These are phyloP conservation scores for Dianthus caryophyllus DNA, from an alignment of 148 eudicot species.

Conservation along the genomic window DNA sequence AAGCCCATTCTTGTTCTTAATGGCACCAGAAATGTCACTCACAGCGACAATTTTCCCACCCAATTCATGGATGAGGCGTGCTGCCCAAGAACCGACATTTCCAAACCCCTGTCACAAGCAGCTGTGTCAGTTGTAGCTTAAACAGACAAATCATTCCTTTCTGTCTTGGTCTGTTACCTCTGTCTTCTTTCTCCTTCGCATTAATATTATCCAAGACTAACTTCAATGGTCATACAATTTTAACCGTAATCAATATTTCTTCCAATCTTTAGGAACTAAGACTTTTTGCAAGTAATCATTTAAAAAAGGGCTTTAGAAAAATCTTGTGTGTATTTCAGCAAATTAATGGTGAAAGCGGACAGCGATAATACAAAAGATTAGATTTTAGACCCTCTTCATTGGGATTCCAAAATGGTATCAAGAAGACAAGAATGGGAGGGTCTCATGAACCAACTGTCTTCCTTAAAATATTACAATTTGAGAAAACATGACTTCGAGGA, in stretches of 20 bases:
- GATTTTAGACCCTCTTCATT: too few relatives aligned
- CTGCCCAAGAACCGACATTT: conserved; percentile 98
- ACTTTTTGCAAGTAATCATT: too few relatives aligned
- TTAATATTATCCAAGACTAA: too few relatives aligned
- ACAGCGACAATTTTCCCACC: conserved; percentile 91
- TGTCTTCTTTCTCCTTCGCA: neutral
- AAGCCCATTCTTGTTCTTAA: conserved; percentile 67
- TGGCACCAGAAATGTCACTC: conserved; percentile 86
- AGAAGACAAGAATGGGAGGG: neutral
- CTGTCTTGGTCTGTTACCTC: neutral
- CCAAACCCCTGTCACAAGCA: conserved; percentile 72
- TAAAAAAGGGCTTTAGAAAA: too few relatives aligned
- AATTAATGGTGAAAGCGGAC: too few relatives aligned
- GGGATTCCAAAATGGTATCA: too few relatives aligned
- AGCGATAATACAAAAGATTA: too few relatives aligned
- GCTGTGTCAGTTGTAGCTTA: conserved; percentile 3
- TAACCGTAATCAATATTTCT: too few relatives aligned
- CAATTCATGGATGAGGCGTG: conserved; percentile 65
- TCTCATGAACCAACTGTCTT: neutral
- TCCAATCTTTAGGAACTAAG: too few relatives aligned
- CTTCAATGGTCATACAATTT: too few relatives aligned
- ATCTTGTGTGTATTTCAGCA: too few relatives aligned
- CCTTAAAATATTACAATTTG: neutral
- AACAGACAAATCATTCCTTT: neutral
- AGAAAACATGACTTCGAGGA: neutral